Percentiles rank a stretch among this genome's conserved stretches.
phyloP scores from a whole-genome alignment of 169 alveolate species.

The Plasmodium falciparum region DNA sequence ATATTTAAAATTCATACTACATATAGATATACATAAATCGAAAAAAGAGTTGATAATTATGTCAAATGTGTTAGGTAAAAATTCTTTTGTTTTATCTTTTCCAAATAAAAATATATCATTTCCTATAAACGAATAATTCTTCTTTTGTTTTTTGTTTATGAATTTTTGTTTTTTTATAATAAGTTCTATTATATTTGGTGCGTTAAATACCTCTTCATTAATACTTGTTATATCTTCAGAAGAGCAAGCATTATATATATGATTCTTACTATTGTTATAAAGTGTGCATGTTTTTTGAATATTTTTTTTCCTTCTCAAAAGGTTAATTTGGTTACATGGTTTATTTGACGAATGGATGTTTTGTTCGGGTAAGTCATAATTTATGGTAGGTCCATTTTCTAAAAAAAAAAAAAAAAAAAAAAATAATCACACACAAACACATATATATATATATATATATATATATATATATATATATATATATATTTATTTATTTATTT shows the following conservation, averaged over 20 bases:
- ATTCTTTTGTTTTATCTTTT: constrained; percentile 2
- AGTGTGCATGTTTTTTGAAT: too few species aligned
- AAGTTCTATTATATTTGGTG: background rate
- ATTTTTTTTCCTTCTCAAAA: too few species aligned
- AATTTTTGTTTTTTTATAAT: constrained; percentile 28
- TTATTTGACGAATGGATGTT: too few species aligned
- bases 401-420: too few species aligned
- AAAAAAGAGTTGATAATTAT: constrained; percentile 47
- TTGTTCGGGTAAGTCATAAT: too few species aligned
- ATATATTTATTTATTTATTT: background rate
- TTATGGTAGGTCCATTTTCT: too few species aligned
- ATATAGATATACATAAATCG: constrained; percentile 61
- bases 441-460: background rate
- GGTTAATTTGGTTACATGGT: too few species aligned
- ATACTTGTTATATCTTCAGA: too few species aligned
- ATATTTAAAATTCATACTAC: constrained; percentile 40
- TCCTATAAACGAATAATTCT: background rate
- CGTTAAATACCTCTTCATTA: too few species aligned
- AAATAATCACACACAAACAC: too few species aligned
- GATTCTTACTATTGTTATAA: too few species aligned
- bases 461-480: constrained; percentile 2
- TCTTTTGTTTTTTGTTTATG: constrained; percentile 11
- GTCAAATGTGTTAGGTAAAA: constrained; percentile 41
- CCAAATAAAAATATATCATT: background rate
- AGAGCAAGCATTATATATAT: too few species aligned